Percentiles rank a stretch among this genome's conserved stretches.
Conservation (phyloP, 108 stramenopile genomes). For the Stephanodiscus triporus region DNA sequence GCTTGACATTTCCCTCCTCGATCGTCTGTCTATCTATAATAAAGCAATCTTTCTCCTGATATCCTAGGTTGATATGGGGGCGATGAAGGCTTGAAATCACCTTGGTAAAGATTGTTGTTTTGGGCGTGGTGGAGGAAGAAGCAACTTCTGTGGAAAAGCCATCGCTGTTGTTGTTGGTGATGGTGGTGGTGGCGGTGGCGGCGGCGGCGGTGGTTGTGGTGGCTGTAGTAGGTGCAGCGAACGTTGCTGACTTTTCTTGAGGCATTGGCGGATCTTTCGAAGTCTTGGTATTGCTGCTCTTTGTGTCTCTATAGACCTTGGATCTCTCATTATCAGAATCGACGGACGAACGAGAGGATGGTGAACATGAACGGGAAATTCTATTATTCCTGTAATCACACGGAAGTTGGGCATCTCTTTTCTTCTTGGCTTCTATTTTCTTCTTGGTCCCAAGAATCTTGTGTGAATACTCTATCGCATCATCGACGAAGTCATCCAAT, state of each 20-base stretch:
- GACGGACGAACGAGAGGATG: not conserved
- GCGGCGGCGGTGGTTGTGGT: no score
- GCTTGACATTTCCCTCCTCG: constrained; percentile 13
- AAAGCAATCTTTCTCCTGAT: constrained; percentile 20
- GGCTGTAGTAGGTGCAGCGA: not conserved
- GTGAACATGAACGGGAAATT: not conserved
- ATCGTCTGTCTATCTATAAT: constrained; percentile 20
- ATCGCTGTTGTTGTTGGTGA: not conserved
- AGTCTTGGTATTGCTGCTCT: not conserved
- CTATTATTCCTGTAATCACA: no score
- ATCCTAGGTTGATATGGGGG: constrained; percentile 14
- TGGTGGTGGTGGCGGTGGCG: not conserved
- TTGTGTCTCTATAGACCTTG: not conserved
- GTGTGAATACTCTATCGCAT: constrained; percentile 30
- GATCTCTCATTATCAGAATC: constrained; percentile 1
- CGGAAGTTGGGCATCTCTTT: not conserved
- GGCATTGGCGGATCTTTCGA: not conserved
- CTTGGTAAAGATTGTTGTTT: constrained; percentile 40
- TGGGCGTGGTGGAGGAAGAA: constrained; percentile 3
- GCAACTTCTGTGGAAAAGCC: not conserved
- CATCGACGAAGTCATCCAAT: constrained; percentile 46
- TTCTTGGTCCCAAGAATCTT: constrained; percentile 17
- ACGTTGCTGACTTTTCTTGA: not conserved
- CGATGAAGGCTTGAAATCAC: constrained; percentile 28
- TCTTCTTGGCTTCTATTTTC: not conserved